A percentile compares a stretch with the other conserved stretches of the same genome.
phyloP scores from a whole-genome alignment of 371 early-diverging fungal species.

The Phascolomyces articulosus region DNA sequence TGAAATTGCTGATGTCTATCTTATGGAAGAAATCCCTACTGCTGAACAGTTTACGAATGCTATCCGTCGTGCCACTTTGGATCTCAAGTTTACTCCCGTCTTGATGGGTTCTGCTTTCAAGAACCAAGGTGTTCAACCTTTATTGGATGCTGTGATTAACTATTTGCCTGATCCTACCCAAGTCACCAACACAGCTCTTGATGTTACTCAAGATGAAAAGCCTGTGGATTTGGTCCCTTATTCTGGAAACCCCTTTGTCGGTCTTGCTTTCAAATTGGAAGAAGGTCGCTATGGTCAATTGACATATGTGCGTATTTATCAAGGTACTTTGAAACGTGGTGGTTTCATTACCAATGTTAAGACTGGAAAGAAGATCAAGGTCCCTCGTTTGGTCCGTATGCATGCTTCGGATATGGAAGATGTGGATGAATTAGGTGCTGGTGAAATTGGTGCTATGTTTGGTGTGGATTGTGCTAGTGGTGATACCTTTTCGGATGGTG shows the following conservation, averaged over 20 bases:
- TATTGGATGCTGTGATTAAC: conserved; percentile 74
- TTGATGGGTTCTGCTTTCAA: conserved; percentile 91
- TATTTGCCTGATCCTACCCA: conserved; percentile 84
- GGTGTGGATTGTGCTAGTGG: conserved; percentile 98
- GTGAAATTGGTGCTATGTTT: conserved; percentile 98
- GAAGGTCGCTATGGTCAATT: conserved; percentile 96
- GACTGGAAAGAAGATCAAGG: conserved; percentile 95
- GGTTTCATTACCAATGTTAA: conserved; percentile 85
- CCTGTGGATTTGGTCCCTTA: conserved; percentile 60
- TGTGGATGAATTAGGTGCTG: conserved; percentile 91
- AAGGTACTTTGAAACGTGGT: conserved; percentile 90
- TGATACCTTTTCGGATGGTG: conserved; percentile 96
- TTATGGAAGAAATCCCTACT: conserved; percentile 77
- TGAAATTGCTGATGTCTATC: conserved; percentile 81
- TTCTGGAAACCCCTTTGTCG: conserved; percentile 79
- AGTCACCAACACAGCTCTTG: conserved; percentile 77
- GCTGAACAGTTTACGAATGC: conserved; percentile 71
- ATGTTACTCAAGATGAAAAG: conserved; percentile 68
- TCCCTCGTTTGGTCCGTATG: conserved; percentile 96
- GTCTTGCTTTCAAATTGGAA: conserved; percentile 94
- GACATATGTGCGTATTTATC: conserved; percentile 97
- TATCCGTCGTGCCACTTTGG: conserved; percentile 81
- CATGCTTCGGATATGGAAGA: conserved; percentile 99
- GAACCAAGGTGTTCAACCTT: conserved; percentile 81
- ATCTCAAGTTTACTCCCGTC: conserved; percentile 82